Evolutionary conservation across 2,329 filamentous ascomycete species (phyloP).

Genomic region (Intubia oerlemansii): DNA sequence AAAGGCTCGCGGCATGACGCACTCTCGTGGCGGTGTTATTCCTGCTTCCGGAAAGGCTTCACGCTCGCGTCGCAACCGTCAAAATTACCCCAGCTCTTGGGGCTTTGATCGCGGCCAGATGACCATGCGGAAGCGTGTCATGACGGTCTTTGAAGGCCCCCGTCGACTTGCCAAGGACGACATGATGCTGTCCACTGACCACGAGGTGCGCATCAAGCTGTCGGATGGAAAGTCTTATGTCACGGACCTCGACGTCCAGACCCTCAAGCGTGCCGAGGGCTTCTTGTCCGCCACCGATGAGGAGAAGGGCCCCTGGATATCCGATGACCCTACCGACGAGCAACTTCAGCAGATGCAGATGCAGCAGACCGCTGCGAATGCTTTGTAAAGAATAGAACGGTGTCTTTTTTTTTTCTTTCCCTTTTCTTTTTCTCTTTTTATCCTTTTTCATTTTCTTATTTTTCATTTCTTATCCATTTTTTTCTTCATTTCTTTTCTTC

Average conservation of each 20-base stretch:
- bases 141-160: constrained; percentile 78
- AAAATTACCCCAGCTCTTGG: constrained; percentile 87
- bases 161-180: constrained; percentile 91
- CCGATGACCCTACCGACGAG: constrained; percentile 44
- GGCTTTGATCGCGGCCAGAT: constrained; percentile 82
- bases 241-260: constrained; percentile 84
- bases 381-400: background rate
- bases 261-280: constrained; percentile 68
- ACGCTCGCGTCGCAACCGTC: constrained; percentile 73
- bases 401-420: background rate
- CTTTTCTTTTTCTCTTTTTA: background rate
- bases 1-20: constrained; percentile 53
- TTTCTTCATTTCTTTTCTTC: too few species aligned
- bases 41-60: constrained; percentile 27
- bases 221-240: constrained; percentile 60
- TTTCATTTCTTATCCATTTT: too few species aligned
- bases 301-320: constrained; percentile 71
- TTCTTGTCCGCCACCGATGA: constrained; percentile 62
- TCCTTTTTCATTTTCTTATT: too few species aligned
- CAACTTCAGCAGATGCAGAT: constrained; percentile 32
- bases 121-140: constrained; percentile 94
- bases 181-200: constrained; percentile 93
- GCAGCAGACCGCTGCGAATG: background rate
- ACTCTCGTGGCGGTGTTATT: constrained; percentile 51
- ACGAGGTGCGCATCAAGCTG: constrained; percentile 75